Percentiles rank a stretch among this genome's conserved stretches.
These are phyloP conservation scores for Botrytis aclada DNA, from an alignment of 2,329 filamentous ascomycete genomes.

Conservation along the genomic window DNA sequence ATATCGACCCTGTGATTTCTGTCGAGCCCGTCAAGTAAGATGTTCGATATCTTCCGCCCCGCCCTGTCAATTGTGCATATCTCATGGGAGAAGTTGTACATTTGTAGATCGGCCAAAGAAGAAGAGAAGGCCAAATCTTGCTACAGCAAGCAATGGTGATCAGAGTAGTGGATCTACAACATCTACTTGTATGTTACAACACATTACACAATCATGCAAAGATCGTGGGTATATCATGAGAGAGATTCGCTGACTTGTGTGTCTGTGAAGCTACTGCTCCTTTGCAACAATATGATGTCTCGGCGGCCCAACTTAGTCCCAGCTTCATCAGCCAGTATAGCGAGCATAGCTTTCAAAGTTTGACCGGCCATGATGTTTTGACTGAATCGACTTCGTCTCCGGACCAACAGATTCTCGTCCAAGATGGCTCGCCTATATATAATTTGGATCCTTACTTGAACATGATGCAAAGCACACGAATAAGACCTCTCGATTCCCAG, in stretches of 20 bases:
- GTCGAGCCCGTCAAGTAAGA: slow-evolving; percentile 17
- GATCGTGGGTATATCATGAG: background rate
- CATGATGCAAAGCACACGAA: slow-evolving; percentile 30
- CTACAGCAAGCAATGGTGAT: slow-evolving; percentile 29
- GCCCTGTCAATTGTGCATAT: slow-evolving; percentile 44
- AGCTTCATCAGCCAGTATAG: slow-evolving; percentile 34
- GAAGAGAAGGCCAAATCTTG: slow-evolving; percentile 34
- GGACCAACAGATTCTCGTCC: slow-evolving; percentile 28
- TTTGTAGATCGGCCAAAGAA: slow-evolving; percentile 43
- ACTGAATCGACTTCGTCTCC: slow-evolving; percentile 29
- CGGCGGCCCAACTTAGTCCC: slow-evolving; percentile 31
- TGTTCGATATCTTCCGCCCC: slow-evolving; percentile 44
- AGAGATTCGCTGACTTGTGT: slow-evolving; percentile 22
- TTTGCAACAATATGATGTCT: slow-evolving; percentile 30
- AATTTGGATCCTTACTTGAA: slow-evolving; percentile 33
- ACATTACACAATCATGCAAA: background rate
- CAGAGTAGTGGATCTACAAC: slow-evolving; percentile 13
- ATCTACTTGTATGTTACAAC: slow-evolving; percentile 27
- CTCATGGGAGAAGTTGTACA: slow-evolving; percentile 44
- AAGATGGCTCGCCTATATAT: slow-evolving; percentile 33
- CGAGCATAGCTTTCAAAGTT: slow-evolving; percentile 30
- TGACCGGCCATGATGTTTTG: slow-evolving; percentile 30
- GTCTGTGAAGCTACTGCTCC: slow-evolving; percentile 24
- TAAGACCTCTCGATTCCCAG: slow-evolving; percentile 34
- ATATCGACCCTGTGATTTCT: slow-evolving; percentile 45